Base-by-base conservation (phyloP, 371 early-diverging fungal genomes). In the Mucor indicus region DNA sequence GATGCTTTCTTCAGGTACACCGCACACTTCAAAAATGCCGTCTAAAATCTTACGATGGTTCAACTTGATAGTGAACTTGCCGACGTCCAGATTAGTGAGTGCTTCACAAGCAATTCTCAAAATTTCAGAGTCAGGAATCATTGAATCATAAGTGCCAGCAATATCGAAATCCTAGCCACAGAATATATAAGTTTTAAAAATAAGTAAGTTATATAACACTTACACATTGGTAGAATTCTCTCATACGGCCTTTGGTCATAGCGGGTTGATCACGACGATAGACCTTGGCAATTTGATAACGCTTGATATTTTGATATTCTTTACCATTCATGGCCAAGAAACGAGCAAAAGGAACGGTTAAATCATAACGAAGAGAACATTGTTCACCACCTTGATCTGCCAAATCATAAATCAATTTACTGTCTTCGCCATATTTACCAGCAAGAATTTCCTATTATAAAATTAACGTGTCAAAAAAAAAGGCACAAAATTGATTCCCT, bases 371-470 rank as follows among this genome's bases (percentile, higher is more conserved):
- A 23, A 99, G 77, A 3, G 99, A 92, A 58, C 96, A 98, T 67
- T 89, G 79, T 63, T 99, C 99, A 24, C 99, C 99, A 30, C 99
- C 99, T 66, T 99, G 99, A 69, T 99, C 98, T 57, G 91, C 87
- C 40, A 99, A 78, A 65, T 99, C 98, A 62, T 96, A 99, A 57
- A 99, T 99, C 49, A 99, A 81, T 76, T 99, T 99, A 65, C 89
- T 86, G 81, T 99, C 99, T 69, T 99, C 99, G 23, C 99, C 99
- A 62, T 99, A 99, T 72, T 99, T 99, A 54, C 98, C 97, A n/a
- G 89, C 61, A 30, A 99, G 84, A 50, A 98, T 94, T 60, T 96
- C 96, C 79, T 76, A 53, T 32, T 15, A 10, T 7, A 44, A 3
- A 10, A 22, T 10, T 48, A 7, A 37, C 2, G 6, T 32, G 16